These are phyloP conservation scores for Sophora flavescens DNA, from an alignment of 306 rosid species.

Conservation along the genomic window DNA sequence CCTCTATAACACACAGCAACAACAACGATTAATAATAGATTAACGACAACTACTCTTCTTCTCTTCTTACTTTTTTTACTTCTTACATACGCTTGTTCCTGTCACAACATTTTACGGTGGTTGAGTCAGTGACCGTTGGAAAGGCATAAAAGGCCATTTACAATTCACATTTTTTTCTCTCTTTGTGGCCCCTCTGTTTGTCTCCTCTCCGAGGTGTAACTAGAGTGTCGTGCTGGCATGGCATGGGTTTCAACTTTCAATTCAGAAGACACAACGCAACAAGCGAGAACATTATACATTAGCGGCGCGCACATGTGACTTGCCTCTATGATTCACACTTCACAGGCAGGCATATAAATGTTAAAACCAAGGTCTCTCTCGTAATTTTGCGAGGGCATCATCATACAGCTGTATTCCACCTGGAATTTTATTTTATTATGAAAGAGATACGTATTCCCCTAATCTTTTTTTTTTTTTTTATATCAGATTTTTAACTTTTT, in stretches of 20 bases:
- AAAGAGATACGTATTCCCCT: too few species aligned
- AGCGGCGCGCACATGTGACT: conserved; percentile 53
- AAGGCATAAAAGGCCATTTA: conserved; percentile 42
- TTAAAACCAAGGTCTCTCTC: conserved; percentile 18
- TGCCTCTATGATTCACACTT: neutral
- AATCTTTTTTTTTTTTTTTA: too few species aligned
- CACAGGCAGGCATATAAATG: neutral
- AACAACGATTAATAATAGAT: neutral
- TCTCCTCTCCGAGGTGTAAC: neutral
- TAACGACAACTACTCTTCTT: neutral
- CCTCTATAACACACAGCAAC: neutral
- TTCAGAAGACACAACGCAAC: neutral
- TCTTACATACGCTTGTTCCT: conserved; percentile 23
- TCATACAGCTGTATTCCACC: conserved; percentile 80
- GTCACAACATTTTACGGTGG: conserved; percentile 39
- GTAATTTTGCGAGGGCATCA: conserved; percentile 38
- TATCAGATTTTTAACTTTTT: too few species aligned
- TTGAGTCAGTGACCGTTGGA: conserved; percentile 68
- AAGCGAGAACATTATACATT: neutral
- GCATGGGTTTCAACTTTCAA: neutral
- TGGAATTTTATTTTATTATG: conserved; percentile 50
- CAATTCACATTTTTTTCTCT: neutral
- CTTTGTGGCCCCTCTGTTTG: neutral
- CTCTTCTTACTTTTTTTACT: neutral
- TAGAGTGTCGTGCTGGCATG: neutral